These are phyloP conservation scores for Euphrasia confusa DNA, from an alignment of 257 asterid genomes.

Conservation along the genomic window DNA sequence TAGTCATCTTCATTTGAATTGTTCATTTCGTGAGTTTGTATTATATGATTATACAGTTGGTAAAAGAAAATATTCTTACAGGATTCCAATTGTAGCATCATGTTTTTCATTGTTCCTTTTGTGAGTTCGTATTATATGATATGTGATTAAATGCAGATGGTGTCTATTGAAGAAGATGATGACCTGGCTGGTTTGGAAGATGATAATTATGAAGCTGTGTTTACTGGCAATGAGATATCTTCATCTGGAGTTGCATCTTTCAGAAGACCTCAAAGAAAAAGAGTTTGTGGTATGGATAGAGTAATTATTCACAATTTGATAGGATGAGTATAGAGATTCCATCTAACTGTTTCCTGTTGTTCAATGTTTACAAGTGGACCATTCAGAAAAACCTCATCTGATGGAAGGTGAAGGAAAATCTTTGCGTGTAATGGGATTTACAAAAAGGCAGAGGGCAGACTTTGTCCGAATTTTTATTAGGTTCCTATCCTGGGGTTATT, in stretches of 20 bases:
- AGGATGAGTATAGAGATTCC: not conserved
- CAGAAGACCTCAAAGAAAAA: conserved; percentile 57
- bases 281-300: conserved; percentile 58
- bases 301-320: conserved; percentile 14
- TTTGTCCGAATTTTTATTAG: conserved; percentile 91
- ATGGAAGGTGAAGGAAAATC: conserved; percentile 97
- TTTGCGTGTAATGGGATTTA: conserved; percentile 81
- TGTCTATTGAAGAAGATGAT: conserved; percentile 92
- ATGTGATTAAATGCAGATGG: conserved; percentile 60
- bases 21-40: conserved; percentile 20
- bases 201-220: conserved; percentile 89
- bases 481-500: conserved; percentile 42
- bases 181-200: conserved; percentile 97
- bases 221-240: conserved; percentile 75
- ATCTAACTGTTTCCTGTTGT: conserved; percentile 20
- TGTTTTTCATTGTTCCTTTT: conserved; percentile 15
- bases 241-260: conserved; percentile 48
- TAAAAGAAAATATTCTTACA: not conserved
- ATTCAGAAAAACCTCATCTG: conserved; percentile 71
- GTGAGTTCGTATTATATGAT: conserved; percentile 8
- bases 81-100: not conserved
- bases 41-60: conserved; percentile 18
- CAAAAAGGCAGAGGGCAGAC: conserved; percentile 75
- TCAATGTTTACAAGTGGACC: conserved; percentile 38
- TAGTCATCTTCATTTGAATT: not conserved